A percentile compares a stretch with the other conserved stretches of the same genome.
phyloP scores from a whole-genome alignment of 306 rosid species.

The Inga leiocalycina region DNA sequence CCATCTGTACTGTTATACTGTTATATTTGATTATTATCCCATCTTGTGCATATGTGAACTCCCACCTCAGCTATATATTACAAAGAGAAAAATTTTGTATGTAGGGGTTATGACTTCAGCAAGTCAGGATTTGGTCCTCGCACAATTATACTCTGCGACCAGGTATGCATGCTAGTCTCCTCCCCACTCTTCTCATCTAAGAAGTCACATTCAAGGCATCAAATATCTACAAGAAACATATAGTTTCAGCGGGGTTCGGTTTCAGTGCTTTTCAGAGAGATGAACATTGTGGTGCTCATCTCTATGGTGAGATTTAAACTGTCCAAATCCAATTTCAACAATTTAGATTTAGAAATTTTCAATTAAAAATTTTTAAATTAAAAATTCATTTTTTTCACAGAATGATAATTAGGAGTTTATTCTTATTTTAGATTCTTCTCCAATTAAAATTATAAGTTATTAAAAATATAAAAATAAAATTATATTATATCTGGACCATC shows the following conservation, averaged over 20 bases:
- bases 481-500: background rate
- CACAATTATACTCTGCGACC: conserved; percentile 89
- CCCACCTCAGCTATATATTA: conserved; percentile 18
- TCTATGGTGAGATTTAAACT: background rate
- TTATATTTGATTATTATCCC: conserved; percentile 7
- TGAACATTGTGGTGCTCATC: background rate
- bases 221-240: background rate
- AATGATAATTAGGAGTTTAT: background rate
- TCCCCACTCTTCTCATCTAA: background rate
- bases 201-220: conserved; percentile 20
- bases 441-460: background rate
- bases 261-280: background rate
- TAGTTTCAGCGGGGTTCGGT: background rate
- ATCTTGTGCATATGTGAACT: conserved; percentile 27
- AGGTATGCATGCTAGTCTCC: conserved; percentile 48
- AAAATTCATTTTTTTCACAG: background rate
- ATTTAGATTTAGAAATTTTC: background rate
- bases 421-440: background rate
- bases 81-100: conserved; percentile 32
- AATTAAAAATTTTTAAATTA: background rate
- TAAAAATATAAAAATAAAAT: background rate
- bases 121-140: conserved; percentile 96
- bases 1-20: conserved; percentile 5
- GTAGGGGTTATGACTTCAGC: conserved; percentile 91
- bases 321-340: background rate